Evolutionary conservation across 208 protist species (phyloP).

Genomic region (Crithidia expoeki): DNA sequence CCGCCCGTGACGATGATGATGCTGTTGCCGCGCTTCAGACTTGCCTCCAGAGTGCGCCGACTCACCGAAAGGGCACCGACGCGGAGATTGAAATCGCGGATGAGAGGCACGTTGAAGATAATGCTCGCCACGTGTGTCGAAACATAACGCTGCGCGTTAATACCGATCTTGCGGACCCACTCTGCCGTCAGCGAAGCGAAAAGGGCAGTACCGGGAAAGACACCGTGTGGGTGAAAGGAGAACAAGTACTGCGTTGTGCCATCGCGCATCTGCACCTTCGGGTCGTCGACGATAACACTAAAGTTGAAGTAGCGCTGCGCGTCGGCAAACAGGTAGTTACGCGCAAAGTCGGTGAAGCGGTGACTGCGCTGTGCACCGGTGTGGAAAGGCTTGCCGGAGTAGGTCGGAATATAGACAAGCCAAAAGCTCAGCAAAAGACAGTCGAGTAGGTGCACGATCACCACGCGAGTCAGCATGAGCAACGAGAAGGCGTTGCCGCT

Average conservation of each 20-base stretch:
- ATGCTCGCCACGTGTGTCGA: conserved; percentile 75
- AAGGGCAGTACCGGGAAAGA: conserved; percentile 78
- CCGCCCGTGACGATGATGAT: conserved; percentile 83
- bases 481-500: conserved; percentile 4
- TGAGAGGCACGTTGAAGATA: conserved; percentile 73
- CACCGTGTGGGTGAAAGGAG: conserved; percentile 85
- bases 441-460: conserved; percentile 35
- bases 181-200: conserved; percentile 53
- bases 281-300: conserved; percentile 63
- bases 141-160: conserved; percentile 47
- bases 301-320: conserved; percentile 75
- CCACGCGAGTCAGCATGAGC: conserved; percentile 11
- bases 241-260: conserved; percentile 70
- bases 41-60: conserved; percentile 54
- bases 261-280: conserved; percentile 55
- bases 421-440: conserved; percentile 42
- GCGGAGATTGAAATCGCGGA: conserved; percentile 79
- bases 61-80: conserved; percentile 65
- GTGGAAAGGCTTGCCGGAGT: conserved; percentile 61
- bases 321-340: conserved; percentile 70
- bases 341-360: conserved; percentile 51
- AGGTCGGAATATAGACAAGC: conserved; percentile 69
- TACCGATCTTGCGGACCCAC: conserved; percentile 65
- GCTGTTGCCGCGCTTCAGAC: conserved; percentile 69
- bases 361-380: conserved; percentile 60